Evolutionary conservation across 345 rosid genomes (phyloP).

Genomic region (Lenwebbia sp.): DNA sequence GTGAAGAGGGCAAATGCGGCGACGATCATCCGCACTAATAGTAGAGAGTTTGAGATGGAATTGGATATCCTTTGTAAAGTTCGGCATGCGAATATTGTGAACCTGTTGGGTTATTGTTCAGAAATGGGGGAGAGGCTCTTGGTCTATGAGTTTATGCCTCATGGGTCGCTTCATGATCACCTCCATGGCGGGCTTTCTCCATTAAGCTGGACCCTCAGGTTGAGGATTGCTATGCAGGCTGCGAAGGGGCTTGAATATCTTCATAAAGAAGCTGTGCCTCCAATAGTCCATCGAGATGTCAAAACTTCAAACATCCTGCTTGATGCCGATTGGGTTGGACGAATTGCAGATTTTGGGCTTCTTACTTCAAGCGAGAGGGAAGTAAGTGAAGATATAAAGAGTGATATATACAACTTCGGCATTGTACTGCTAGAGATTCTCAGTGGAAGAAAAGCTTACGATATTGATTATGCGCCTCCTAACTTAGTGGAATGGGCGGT

Average conservation of each 20-base stretch:
- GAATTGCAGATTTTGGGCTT: slow-evolving; percentile 81
- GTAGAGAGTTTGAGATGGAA: slow-evolving; percentile 70
- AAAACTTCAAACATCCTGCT: slow-evolving; percentile 72
- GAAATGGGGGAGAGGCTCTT: slow-evolving; percentile 90
- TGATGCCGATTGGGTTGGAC: slow-evolving; percentile 80
- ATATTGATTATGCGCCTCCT: slow-evolving; percentile 50
- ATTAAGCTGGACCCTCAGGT: slow-evolving; percentile 53
- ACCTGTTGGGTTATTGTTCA: slow-evolving; percentile 70
- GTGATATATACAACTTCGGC: slow-evolving; percentile 66
- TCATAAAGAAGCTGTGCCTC: slow-evolving; percentile 58
- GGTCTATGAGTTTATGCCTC: slow-evolving; percentile 87
- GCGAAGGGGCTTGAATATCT: slow-evolving; percentile 85
- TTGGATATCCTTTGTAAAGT: slow-evolving; percentile 65
- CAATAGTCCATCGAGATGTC: slow-evolving; percentile 56
- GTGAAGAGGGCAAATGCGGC: slow-evolving; percentile 92
- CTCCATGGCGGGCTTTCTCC: slow-evolving; percentile 76
- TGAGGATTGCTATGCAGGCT: slow-evolving; percentile 61
- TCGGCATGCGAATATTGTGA: slow-evolving; percentile 73
- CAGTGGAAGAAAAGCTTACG: slow-evolving; percentile 77
- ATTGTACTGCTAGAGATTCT: slow-evolving; percentile 70
- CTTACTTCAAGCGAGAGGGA: slow-evolving; percentile 46
- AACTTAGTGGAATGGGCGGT: slow-evolving; percentile 65
- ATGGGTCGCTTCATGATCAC: slow-evolving; percentile 79
- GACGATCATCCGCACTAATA: slow-evolving; percentile 79
- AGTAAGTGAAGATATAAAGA: slow-evolving; percentile 28